These are phyloP conservation scores for grape (Vitis vinifera) DNA, from an alignment of 164 flowering plant species.

Conservation along the genomic window ASM3070453v1 NC_081805.1:24628001-24628500, in stretches of 20 bases:
- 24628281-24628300: slow-evolving; percentile 4
- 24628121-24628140: too few relatives aligned
- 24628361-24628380: slow-evolving; percentile 11
- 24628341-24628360: slow-evolving; percentile 3
- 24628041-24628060: too few relatives aligned
- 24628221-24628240: slow-evolving; percentile 10
- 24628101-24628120: too few relatives aligned
- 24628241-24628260: slow-evolving; percentile 12
- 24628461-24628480: slow-evolving; percentile 8
- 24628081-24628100: too few relatives aligned
- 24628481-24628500: neutral
- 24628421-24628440: neutral
- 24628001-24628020: too few relatives aligned
- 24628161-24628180: too few relatives aligned
- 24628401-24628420: neutral
- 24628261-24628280: slow-evolving; percentile 8
- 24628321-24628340: slow-evolving; percentile 9
- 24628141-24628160: too few relatives aligned
- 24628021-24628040: too few relatives aligned
- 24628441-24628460: slow-evolving; percentile 2
- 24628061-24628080: too few relatives aligned
- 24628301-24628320: slow-evolving; percentile 1
- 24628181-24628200: slow-evolving; percentile 1
- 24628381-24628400: neutral
- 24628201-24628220: slow-evolving; percentile 8